phyloP scores from a whole-genome alignment of 805 yeast genomes.

The Metschnikowia noctiluminum region DNA sequence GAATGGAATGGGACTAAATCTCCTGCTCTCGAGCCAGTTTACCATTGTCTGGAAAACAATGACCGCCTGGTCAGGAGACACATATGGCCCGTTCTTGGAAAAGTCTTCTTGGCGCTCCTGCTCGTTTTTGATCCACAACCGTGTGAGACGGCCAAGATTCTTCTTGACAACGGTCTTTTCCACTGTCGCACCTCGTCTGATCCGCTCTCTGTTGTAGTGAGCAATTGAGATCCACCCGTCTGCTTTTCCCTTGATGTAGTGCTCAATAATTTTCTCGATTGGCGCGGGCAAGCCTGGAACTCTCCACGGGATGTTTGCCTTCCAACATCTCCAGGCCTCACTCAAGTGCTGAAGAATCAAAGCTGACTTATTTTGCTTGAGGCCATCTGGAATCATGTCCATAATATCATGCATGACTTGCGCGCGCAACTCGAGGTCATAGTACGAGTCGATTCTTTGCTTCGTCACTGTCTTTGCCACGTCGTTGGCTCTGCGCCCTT shows the following conservation, averaged over 20 bases:
- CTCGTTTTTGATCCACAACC: slow-evolving; percentile 90
- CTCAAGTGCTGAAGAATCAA: slow-evolving; percentile 89
- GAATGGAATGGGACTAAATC: slow-evolving; percentile 84
- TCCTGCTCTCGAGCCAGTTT: slow-evolving; percentile 82
- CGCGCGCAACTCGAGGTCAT: slow-evolving; percentile 88
- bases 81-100: slow-evolving; percentile 82
- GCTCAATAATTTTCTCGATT: slow-evolving; percentile 76
- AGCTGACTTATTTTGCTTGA: slow-evolving; percentile 81
- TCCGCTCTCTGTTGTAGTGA: slow-evolving; percentile 85
- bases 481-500: slow-evolving; percentile 89
- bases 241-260: slow-evolving; percentile 92
- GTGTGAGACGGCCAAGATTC: slow-evolving; percentile 85
- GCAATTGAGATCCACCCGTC: slow-evolving; percentile 96
- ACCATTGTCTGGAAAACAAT: slow-evolving; percentile 83
- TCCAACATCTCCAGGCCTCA: slow-evolving; percentile 99
- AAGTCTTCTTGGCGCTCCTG: slow-evolving; percentile 82
- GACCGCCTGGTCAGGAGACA: slow-evolving; percentile 85
- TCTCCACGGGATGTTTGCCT: slow-evolving; percentile 96
- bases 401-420: slow-evolving; percentile 93
- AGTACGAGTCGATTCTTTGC: slow-evolving; percentile 92
- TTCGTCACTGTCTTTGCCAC: slow-evolving; percentile 92
- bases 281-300: slow-evolving; percentile 96
- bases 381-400: slow-evolving; percentile 96
- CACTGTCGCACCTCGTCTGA: slow-evolving; percentile 83
- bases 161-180: slow-evolving; percentile 94